Evolutionary conservation across 306 rosid genomes (phyloP).

Genomic region (Dalbergia cultrata): DNA sequence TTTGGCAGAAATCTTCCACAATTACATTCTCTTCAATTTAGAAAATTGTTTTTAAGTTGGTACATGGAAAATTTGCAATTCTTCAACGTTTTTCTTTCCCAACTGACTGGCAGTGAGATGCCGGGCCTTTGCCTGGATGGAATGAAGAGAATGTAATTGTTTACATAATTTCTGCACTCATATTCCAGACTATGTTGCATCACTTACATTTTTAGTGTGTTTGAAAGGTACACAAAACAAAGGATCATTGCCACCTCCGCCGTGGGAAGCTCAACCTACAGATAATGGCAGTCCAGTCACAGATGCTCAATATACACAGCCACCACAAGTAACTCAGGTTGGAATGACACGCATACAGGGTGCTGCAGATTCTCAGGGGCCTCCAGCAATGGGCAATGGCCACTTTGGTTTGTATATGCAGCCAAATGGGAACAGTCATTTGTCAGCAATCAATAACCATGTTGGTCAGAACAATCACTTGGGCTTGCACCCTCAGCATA

Average conservation of each 20-base stretch:
- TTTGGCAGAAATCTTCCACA: constrained; percentile 44
- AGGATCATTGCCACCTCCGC: constrained; percentile 92
- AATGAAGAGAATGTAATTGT: constrained; percentile 35
- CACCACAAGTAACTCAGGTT: constrained; percentile 71
- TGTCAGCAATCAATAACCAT: constrained; percentile 58
- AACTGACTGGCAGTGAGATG: constrained; percentile 25
- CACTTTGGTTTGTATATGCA: constrained; percentile 64
- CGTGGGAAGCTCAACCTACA: constrained; percentile 91
- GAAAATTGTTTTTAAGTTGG: constrained; percentile 21
- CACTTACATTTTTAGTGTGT: constrained; percentile 29
- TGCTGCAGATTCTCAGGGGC: constrained; percentile 64
- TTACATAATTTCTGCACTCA: constrained; percentile 20
- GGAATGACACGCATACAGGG: constrained; percentile 63
- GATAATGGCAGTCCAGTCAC: constrained; percentile 64
- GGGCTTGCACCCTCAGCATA: constrained; percentile 57
- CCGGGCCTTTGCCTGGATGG: neutral
- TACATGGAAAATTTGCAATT: constrained; percentile 29
- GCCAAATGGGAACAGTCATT: constrained; percentile 65
- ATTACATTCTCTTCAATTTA: constrained; percentile 40
- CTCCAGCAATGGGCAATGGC: constrained; percentile 68
- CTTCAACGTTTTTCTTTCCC: constrained; percentile 8
- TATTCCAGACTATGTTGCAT: constrained; percentile 17
- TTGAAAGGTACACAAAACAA: constrained; percentile 64
- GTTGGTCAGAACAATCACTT: constrained; percentile 68
- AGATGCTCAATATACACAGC: constrained; percentile 76